Percentiles rank a stretch among this genome's conserved stretches.
phyloP scores from a whole-genome alignment of 2,329 filamentous ascomycete genomes.

The Fusarium newnesense region DNA sequence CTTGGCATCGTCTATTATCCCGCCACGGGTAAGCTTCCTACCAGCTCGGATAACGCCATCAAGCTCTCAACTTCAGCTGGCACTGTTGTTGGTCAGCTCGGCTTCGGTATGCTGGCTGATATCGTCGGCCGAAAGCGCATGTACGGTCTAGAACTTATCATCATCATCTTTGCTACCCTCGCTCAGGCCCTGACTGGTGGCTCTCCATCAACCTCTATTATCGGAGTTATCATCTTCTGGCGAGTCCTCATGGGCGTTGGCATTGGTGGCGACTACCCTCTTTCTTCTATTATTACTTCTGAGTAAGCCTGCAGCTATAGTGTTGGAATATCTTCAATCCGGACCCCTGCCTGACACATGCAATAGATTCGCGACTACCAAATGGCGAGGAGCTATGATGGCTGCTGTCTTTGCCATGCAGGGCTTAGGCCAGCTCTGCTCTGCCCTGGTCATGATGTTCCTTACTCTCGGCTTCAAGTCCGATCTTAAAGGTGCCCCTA shows the following conservation, averaged over 20 bases:
- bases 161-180: constrained; percentile 83
- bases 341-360: background rate
- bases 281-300: constrained; percentile 85
- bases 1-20: constrained; percentile 81
- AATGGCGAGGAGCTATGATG: constrained; percentile 89
- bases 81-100: constrained; percentile 82
- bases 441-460: constrained; percentile 80
- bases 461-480: constrained; percentile 78
- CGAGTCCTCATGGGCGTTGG: constrained; percentile 73
- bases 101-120: constrained; percentile 83
- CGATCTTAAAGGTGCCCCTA: constrained; percentile 64
- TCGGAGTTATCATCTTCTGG: constrained; percentile 82
- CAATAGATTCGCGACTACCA: constrained; percentile 74
- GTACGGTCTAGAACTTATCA: constrained; percentile 80
- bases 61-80: constrained; percentile 86
- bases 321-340: background rate
- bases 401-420: constrained; percentile 90
- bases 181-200: constrained; percentile 74
- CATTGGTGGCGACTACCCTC: constrained; percentile 73
- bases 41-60: constrained; percentile 79
- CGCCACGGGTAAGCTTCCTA: constrained; percentile 68
- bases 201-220: constrained; percentile 70
- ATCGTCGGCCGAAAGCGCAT: constrained; percentile 76
- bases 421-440: constrained; percentile 80
- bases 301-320: constrained; percentile 61